These are phyloP conservation scores for Narthecium ossifragum DNA, from an alignment of 106 monocot species.

Conservation along the genomic window DNA sequence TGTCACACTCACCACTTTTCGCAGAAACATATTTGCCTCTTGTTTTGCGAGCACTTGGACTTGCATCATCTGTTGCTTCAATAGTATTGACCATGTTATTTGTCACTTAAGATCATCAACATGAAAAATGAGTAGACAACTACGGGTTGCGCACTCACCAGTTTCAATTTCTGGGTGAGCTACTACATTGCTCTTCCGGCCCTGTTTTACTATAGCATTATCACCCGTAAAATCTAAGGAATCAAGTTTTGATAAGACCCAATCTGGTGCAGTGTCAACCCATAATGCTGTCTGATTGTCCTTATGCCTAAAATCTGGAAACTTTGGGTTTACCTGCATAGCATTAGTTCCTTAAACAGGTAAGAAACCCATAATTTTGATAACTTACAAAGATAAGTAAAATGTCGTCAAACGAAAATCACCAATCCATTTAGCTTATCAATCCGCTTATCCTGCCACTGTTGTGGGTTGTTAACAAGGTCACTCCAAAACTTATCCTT, in stretches of 20 bases:
- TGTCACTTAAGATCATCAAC: not conserved
- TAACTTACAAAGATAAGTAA: not conserved
- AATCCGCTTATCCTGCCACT: constrained; percentile 54
- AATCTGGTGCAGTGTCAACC: constrained; percentile 39
- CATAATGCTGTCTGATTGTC: constrained; percentile 34
- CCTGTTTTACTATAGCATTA: not conserved
- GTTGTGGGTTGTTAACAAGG: constrained; percentile 38
- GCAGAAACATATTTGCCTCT: no score
- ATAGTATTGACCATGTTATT: not conserved
- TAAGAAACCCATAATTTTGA: not conserved
- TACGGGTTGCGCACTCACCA: not conserved
- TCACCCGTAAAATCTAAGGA: not conserved
- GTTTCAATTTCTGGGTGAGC: not conserved
- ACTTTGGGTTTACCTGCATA: constrained; percentile 40
- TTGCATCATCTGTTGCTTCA: not conserved
- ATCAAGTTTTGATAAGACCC: constrained; percentile 12
- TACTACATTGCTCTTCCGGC: not conserved
- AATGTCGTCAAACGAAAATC: constrained; percentile 2
- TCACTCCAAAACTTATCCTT: constrained; percentile 39
- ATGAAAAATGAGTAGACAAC: no score
- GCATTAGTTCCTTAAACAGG: not conserved
- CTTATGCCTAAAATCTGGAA: constrained; percentile 62
- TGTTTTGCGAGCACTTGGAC: not conserved
- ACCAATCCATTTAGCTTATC: constrained; percentile 53
- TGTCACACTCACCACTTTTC: constrained; percentile 2